phyloP scores from a whole-genome alignment of 495 filamentous ascomycete genomes.

The Pseudoneurospora amorphoporcata region DNA sequence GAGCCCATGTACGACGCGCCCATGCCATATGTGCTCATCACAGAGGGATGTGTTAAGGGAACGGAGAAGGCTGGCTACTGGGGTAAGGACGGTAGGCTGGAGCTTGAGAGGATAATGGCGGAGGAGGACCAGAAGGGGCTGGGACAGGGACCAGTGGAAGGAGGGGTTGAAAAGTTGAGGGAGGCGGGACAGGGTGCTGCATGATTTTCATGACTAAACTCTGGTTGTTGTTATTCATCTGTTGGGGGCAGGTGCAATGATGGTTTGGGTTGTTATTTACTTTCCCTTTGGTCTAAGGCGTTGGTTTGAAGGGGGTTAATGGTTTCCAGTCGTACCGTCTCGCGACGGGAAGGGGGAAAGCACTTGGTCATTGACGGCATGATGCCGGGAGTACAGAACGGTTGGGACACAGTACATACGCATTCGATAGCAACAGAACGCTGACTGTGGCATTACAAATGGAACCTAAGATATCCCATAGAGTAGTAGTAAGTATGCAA shows the following conservation, averaged over 20 bases:
- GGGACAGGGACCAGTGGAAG: slow-evolving; percentile 8
- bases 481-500: background rate
- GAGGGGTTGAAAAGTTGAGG: slow-evolving; percentile 26
- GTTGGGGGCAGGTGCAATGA: too few species aligned
- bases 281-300: background rate
- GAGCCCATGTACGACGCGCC: slow-evolving; percentile 92
- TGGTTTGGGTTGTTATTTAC: background rate
- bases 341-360: background rate
- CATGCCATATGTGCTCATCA: slow-evolving; percentile 56
- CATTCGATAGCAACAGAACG: background rate
- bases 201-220: slow-evolving; percentile 7
- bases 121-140: slow-evolving; percentile 38
- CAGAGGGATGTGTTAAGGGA: slow-evolving; percentile 56
- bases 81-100: slow-evolving; percentile 39
- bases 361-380: background rate
- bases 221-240: background rate
- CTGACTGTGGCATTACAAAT: background rate
- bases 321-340: background rate
- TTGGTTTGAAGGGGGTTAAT: background rate
- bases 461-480: background rate
- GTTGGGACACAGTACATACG: background rate
- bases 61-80: slow-evolving; percentile 44
- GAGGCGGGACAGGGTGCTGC: slow-evolving; percentile 37
- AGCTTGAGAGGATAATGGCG: slow-evolving; percentile 43
- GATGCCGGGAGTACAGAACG: background rate